Evolutionary conservation across 1,284 basidiomycete genomes (phyloP).

Genomic region (Ustilago esculenta): DNA sequence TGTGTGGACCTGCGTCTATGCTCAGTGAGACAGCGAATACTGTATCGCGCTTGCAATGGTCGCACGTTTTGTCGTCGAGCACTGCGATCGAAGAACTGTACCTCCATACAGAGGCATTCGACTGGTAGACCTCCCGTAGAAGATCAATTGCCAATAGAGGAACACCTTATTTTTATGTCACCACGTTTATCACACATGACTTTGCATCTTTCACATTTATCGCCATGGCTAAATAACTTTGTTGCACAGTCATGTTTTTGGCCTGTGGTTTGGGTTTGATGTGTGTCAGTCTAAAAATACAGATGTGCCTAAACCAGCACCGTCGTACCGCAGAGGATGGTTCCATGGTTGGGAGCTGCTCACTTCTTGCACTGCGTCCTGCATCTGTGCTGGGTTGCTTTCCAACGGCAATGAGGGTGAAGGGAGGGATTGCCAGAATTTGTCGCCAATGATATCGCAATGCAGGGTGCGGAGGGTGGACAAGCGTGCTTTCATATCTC

Average conservation of each 20-base stretch:
- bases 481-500: constrained; percentile 22
- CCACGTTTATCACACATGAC: not conserved
- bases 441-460: constrained; percentile 63
- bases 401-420: not conserved
- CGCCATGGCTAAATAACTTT: too few species aligned
- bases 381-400: constrained; percentile 41
- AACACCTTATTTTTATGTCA: too few species aligned
- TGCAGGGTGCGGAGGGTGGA: constrained; percentile 59
- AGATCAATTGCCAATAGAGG: too few species aligned
- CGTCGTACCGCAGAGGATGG: constrained; percentile 19
- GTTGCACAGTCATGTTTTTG: too few species aligned
- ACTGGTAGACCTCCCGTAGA: constrained; percentile 23
- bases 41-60: constrained; percentile 30
- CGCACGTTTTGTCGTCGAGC: constrained; percentile 16
- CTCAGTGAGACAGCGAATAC: constrained; percentile 40
- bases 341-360: constrained; percentile 37
- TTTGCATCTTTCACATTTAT: too few species aligned
- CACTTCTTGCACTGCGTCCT: constrained; percentile 6
- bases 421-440: constrained; percentile 48
- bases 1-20: constrained; percentile 46
- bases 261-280: too few species aligned
- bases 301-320: constrained; percentile 27
- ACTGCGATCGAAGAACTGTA: constrained; percentile 24
- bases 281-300: constrained; percentile 31
- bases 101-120: constrained; percentile 44